Conservation (phyloP, 139 green algal species). For the Micractinium conductrix region DNA sequence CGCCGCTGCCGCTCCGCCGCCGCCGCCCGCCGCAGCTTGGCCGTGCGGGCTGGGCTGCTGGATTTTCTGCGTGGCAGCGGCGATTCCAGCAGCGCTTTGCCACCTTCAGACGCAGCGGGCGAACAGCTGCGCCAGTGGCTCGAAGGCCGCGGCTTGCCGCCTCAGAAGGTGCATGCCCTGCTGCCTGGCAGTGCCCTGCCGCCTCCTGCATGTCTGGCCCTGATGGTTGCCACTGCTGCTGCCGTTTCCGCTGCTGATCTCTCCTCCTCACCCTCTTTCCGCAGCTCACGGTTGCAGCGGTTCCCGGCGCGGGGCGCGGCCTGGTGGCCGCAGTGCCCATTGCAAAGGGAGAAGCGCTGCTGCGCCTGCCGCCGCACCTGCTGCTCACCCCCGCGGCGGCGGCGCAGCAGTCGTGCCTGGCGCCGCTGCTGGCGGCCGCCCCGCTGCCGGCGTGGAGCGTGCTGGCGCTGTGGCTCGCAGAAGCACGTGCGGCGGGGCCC, state of each 20-base stretch:
- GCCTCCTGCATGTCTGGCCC: no score
- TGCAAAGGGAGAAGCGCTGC: conserved; percentile 48
- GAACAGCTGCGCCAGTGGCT: background rate
- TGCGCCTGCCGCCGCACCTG: conserved; percentile 58
- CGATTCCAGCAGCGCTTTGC: background rate
- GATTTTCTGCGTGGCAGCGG: conserved; percentile 7
- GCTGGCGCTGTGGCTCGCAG: conserved; percentile 68
- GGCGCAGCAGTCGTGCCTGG: conserved; percentile 27
- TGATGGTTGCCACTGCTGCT: background rate
- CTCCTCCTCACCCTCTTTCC: background rate
- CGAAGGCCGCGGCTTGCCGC: background rate
- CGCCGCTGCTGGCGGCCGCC: conserved; percentile 5
- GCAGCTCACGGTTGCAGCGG: background rate
- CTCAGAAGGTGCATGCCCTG: background rate
- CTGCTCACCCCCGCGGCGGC: conserved; percentile 60
- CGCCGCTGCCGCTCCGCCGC: no score
- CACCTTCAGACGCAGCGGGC: background rate
- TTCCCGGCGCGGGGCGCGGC: conserved; percentile 56
- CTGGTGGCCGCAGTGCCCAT: conserved; percentile 57
- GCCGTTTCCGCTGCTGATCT: background rate
- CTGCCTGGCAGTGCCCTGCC: no score
- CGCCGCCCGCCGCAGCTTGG: background rate
- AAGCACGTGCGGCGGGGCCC: conserved; percentile 30
- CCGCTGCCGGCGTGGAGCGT: conserved; percentile 69
- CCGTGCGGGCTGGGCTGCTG: background rate